Base-by-base conservation (phyloP, 768 basidiomycete species). In the Lentinula raphanica region DNA sequence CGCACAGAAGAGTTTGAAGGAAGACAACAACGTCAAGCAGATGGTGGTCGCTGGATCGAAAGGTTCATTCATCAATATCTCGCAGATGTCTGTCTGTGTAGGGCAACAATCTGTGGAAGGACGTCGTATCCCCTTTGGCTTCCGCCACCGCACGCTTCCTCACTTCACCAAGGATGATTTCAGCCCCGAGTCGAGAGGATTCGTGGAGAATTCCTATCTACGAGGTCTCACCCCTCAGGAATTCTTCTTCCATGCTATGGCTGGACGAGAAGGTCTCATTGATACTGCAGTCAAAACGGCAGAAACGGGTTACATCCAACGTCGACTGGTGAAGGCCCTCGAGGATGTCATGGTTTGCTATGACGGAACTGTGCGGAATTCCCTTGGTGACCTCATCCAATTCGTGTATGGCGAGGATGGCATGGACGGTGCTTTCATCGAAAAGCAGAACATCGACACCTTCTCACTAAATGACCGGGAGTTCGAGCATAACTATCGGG, bases 231-330 rank as follows among this genome's bases (percentile, higher is more conserved):
- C 95, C 2, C 96, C 97, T 0, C 94, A 98, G 63, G 97, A 99
- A 69, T 99, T 93, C 80, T 98, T 98, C 82, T 98, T 99, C 86
- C 97, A 99, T 72, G 97, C 97, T 58, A 98, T 98, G 96, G 96
- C 96, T 66, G 96, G 97, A 73, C 92, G 97, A 64, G 97, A 98
- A 74, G 97, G 97, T 79, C 74, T 99, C 54, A 98, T 98, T 66
- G 97, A 99, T 80, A 98, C 97, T 3, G 97, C 97, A 39, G 95
- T 99, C 71, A 99, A 99, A 79, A 99, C 97, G 3, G 97, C 97
- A 46, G 97, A 99, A 74, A 98, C 97, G 0, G 97, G 97, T 63
- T 98, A 98, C 70, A 99, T 98, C 66, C 97, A 99, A 71, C 91
- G 96, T 66, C 91, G 96, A 59, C 79, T 99, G 62, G 97, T 99